phyloP scores from a whole-genome alignment of 345 rosid genomes.

The Diplotaxis tenuifolia region DNA sequence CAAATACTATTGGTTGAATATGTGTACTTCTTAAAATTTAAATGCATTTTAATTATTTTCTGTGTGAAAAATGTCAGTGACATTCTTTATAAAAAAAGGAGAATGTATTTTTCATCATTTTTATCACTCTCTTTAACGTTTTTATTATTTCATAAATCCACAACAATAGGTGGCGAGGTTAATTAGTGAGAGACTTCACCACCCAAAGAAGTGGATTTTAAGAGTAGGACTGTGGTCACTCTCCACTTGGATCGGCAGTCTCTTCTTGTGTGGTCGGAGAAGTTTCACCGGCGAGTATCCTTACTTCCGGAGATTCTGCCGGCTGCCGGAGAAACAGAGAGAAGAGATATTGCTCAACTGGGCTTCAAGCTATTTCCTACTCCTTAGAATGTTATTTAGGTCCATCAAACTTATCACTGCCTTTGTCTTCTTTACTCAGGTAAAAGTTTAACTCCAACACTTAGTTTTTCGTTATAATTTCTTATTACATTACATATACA shows the following conservation, averaged over 20 bases:
- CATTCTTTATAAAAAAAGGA: no score
- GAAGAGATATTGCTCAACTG: conserved; percentile 50
- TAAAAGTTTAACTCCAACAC: conserved; percentile 4
- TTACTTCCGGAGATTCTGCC: conserved; percentile 49
- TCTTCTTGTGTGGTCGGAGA: conserved; percentile 58
- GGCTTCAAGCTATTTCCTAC: conserved; percentile 50
- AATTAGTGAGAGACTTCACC: conserved; percentile 55
- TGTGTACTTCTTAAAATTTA: no score
- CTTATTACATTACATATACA: neutral
- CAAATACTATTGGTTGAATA: no score
- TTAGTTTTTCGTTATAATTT: neutral
- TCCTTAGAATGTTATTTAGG: conserved; percentile 57
- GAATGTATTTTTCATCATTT: neutral
- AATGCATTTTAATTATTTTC: no score
- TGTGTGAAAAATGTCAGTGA: no score
- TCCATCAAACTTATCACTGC: conserved; percentile 53
- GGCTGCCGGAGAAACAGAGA: conserved; percentile 44
- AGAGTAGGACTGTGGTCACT: conserved; percentile 51
- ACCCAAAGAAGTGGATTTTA: conserved; percentile 73
- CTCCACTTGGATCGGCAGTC: conserved; percentile 73
- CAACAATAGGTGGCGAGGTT: conserved; percentile 48
- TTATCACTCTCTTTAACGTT: neutral
- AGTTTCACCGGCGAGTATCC: conserved; percentile 56
- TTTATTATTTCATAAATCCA: neutral
- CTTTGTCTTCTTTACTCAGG: conserved; percentile 78